Conservation (phyloP, 805 yeast genomes). For the Nakazawaea pomicola region DNA sequence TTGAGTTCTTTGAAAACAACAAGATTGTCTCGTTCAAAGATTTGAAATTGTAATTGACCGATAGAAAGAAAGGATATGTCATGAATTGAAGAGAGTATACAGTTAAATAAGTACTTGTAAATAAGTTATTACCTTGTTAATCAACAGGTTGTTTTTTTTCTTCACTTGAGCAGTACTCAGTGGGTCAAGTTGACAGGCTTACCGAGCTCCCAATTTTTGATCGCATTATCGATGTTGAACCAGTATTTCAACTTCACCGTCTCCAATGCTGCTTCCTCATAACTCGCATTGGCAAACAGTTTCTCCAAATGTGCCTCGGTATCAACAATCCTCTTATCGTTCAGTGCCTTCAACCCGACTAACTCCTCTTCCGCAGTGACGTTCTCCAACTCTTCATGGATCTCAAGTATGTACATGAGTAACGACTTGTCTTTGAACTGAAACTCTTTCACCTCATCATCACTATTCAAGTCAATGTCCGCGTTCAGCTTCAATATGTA, state of each 20-base stretch:
- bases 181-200: conserved; percentile 63
- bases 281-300: conserved; percentile 43
- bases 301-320: conserved; percentile 40
- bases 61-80: neutral
- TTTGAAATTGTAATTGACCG: conserved; percentile 12
- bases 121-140: neutral
- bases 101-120: neutral
- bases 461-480: conserved; percentile 53
- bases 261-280: conserved; percentile 55
- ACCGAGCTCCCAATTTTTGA: conserved; percentile 76
- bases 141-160: too few relatives aligned
- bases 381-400: conserved; percentile 77
- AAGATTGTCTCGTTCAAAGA: conserved; percentile 9
- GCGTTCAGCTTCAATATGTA: conserved; percentile 41
- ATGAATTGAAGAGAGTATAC: neutral
- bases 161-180: too few relatives aligned
- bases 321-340: conserved; percentile 47
- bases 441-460: conserved; percentile 40
- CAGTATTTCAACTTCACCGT: conserved; percentile 79
- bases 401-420: conserved; percentile 73
- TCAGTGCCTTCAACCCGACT: conserved; percentile 44
- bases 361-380: conserved; percentile 58
- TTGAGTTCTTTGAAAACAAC: conserved; percentile 5
- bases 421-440: conserved; percentile 42
- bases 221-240: conserved; percentile 68